Evolutionary conservation across 2,329 filamentous ascomycete species (phyloP), one percentile per base, ranked within the genome.

Genomic region (Cordyceps cateniannulata): DNA sequence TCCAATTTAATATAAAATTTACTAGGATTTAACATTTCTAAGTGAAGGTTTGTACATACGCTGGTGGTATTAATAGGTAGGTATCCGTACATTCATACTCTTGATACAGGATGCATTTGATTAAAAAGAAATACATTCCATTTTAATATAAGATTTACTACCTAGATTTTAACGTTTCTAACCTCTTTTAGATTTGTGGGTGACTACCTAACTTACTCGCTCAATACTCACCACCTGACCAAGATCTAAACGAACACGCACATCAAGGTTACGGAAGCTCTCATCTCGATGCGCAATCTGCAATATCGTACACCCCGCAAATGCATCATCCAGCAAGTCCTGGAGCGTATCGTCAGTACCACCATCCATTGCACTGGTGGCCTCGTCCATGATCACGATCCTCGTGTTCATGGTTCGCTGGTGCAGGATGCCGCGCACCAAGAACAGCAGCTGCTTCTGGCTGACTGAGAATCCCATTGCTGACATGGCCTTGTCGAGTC

Each of bases 321-420:
- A 58, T 6, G 22, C 20, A 5, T 49, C 20, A 3, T 18, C 32
- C 3, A 58, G 12, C 10, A 58, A 16, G 2, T 42, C 32, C 6
- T 50, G 25, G 2, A 22, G 29, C 14, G 10, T 22, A 16, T 40
- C 38, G 16, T 56, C 44, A 5, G 32, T 24, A 9, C 16, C 52
- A 2, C 3, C 6, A 25, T 56, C 52, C 51, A 61, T 61, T 9
- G 45, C 52, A 27, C 59, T 56, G 1, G 59, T 56, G 5, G 45
- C 59, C 14, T 61, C 59, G 9, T 61, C 59, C 18, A 61, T 44
- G 7, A 61, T 25, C 3, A 61, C 45, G 8, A 56, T 50, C 10
- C 27, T 55, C 3, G 48, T 59, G 9, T 38, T 47, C n/a, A 25
- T 20, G 3, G 57, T 52, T 4, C n/a, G n/a, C 9, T 59, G 40